Evolutionary conservation across 225 moss, liverwort and hornwort genomes (phyloP).

Genomic region (Thuidium tamariscinum): DNA sequence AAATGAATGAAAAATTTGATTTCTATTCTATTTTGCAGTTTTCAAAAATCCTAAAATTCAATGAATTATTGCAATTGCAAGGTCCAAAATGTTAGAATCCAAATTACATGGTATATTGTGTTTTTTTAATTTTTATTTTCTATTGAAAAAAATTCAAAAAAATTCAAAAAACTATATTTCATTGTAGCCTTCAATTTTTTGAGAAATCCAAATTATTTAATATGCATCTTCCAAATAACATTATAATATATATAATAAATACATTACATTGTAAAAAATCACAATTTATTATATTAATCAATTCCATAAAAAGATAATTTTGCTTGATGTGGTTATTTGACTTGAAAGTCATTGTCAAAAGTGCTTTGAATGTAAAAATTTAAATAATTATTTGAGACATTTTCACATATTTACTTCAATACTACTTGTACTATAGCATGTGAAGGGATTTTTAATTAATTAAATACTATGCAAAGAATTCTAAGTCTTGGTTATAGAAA

Average conservation of each 20-base stretch:
- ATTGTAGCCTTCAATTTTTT: background rate
- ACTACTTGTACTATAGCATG: background rate
- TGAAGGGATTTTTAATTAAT: background rate
- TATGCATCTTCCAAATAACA: too few relatives aligned
- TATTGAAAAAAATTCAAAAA: background rate
- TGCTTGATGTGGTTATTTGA: background rate
- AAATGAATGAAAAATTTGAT: background rate
- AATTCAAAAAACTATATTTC: background rate
- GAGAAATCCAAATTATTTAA: background rate
- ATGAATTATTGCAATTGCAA: background rate
- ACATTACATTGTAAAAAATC: accelerated
- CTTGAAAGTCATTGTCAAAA: background rate
- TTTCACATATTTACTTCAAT: background rate
- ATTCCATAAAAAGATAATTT: background rate
- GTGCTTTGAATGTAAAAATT: background rate
- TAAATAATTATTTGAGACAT: background rate
- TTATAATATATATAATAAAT: background rate
- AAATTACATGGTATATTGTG: accelerated
- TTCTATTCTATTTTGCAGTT: background rate
- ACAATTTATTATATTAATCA: background rate
- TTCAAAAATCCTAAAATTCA: background rate
- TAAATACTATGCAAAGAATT: background rate
- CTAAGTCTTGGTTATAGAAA: background rate
- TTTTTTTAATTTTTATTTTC: background rate
- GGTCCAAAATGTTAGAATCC: accelerated